These are phyloP conservation scores for Plasmodium ovale DNA, from an alignment of 169 alveolate species.

Conservation along the genomic window DNA sequence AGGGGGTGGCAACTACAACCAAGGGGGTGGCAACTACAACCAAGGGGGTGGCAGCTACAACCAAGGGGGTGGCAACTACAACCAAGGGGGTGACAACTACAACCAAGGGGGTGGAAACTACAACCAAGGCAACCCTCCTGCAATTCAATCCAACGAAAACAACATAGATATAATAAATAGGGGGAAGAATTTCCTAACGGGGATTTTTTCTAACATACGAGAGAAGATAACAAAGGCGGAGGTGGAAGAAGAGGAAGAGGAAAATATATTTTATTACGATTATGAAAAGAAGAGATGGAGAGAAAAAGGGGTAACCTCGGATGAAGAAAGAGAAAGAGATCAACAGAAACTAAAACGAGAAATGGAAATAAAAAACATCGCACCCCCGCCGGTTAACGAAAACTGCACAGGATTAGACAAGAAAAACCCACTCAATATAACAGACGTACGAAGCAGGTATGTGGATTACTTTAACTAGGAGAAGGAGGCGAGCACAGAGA, in stretches of 20 bases:
- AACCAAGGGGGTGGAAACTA: too few relatives aligned
- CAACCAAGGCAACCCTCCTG: too few relatives aligned
- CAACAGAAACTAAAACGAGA: constrained; percentile 24
- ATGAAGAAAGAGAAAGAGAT: constrained; percentile 71
- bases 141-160: too few relatives aligned
- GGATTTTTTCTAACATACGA: constrained; percentile 54
- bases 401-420: not conserved
- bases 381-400: constrained; percentile 48
- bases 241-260: constrained; percentile 26
- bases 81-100: too few relatives aligned
- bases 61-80: too few relatives aligned
- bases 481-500: too few relatives aligned
- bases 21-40: too few relatives aligned
- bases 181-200: constrained; percentile 60
- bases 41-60: too few relatives aligned
- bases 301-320: constrained; percentile 74
- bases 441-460: constrained; percentile 62
- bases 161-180: constrained; percentile 53
- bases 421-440: constrained; percentile 39
- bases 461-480: constrained; percentile 66
- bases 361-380: constrained; percentile 57
- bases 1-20: too few relatives aligned
- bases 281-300: constrained; percentile 76
- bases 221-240: constrained; percentile 57
- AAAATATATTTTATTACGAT: constrained; percentile 72